These are phyloP conservation scores for Pseudopediastrum boryanum DNA, from an alignment of 139 green algal species.

Conservation along the genomic window DNA sequence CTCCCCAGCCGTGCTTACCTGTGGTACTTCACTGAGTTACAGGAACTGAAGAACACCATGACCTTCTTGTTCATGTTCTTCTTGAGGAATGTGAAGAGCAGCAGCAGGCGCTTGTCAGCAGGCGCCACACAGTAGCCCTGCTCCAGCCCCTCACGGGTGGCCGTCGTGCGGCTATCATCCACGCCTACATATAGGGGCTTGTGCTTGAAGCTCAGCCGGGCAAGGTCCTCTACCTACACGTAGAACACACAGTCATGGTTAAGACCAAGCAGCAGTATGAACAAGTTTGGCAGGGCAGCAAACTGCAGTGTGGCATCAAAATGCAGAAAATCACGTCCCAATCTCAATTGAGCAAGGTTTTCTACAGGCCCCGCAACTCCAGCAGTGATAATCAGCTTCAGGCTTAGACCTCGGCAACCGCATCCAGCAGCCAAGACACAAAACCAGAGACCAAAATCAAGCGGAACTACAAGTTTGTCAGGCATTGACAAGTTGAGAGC, in stretches of 20 bases:
- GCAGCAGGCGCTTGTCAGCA: slow-evolving; percentile 91
- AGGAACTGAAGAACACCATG: slow-evolving; percentile 99
- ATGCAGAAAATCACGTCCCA: too few species aligned
- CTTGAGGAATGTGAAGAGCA: slow-evolving; percentile 99
- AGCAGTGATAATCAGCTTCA: too few species aligned
- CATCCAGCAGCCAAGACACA: too few species aligned
- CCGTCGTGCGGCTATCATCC: slow-evolving; percentile 75
- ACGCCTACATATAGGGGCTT: slow-evolving; percentile 96
- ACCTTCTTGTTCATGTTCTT: slow-evolving; percentile 98
- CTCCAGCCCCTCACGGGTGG: slow-evolving; percentile 92
- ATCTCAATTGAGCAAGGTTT: too few species aligned
- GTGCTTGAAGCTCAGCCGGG: slow-evolving; percentile 92
- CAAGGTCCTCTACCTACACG: slow-evolving; percentile 93
- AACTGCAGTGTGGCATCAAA: too few species aligned
- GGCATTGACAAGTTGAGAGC: too few species aligned
- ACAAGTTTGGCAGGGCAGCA: too few species aligned
- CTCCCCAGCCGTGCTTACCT: slow-evolving; percentile 11
- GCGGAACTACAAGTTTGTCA: too few species aligned
- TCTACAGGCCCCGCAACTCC: too few species aligned
- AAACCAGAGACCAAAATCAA: too few species aligned
- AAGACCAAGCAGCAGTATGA: too few species aligned
- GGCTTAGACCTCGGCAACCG: too few species aligned
- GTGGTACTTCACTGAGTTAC: slow-evolving; percentile 96
- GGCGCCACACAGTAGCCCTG: slow-evolving; percentile 96
- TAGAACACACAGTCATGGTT: not conserved